Base-by-base conservation (phyloP, 495 filamentous ascomycete species). In the Acidomyces sp. region DNA sequence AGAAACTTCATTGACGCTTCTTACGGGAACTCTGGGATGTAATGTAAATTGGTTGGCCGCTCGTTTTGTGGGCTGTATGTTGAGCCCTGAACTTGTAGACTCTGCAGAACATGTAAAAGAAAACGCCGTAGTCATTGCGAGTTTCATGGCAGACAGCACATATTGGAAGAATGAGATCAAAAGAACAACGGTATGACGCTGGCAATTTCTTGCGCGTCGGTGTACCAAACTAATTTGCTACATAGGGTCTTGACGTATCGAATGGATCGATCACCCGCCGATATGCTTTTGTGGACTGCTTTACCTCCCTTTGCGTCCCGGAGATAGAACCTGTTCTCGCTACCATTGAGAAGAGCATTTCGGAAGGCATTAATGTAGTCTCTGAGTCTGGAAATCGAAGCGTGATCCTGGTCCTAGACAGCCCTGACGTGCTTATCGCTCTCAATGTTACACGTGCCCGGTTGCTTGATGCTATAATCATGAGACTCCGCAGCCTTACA, bases 251-350 rank as follows among this genome's bases (percentile, higher is more conserved):
- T 37, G 84, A 93, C 59, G 64, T 90, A 36, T 70, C 73, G 7
- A 70, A 67, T 7, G 56, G 77, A 12, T 61, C 58, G 45, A 59
- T 63, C 32, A 70, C 69, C 45, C 68, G 70, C 15, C 64, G 65
- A 38, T 78, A 87, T 50, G 61, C 62, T 20, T 88, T 82, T 49
- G 62, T 90, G 32, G 84, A 93, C 53, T 83, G 82, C 3, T 59
- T 90, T 23, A 71, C 60, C 33, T 63, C 20, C 3, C 34, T 37
- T 3, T 33, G 17, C 13, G 17, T 6, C 7, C 25, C 6, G 25
- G 29, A 6, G 33, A 18, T 2, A 9, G 12, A 3, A 2, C 36
- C 26, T 29, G 26, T 29, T 29, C 26, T 29, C 11, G 18, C 12
- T 12, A 27, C 31, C 16, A 9, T 40, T 9, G 43, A 46, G 36